Base-by-base conservation (phyloP, 2,329 filamentous ascomycete species). In the Diplodia corticola region DNA sequence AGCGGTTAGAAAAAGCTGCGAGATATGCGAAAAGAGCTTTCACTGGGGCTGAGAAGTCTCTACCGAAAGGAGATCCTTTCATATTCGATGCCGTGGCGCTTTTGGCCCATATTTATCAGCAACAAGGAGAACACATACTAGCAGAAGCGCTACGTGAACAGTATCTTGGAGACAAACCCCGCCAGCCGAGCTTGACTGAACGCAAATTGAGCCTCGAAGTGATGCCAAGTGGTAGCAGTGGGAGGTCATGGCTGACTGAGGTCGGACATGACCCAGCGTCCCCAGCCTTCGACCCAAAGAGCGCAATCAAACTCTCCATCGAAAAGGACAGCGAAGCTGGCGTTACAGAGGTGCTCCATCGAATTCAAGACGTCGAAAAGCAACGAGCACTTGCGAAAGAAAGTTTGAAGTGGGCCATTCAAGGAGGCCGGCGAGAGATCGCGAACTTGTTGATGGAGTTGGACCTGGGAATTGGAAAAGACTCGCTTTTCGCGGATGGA, bases 21-120 rank as follows among this genome's bases (percentile, higher is more conserved):
- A 50, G 30, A 20, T 65, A 50, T 17, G 64, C 64, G 10, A 65
- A 65, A 30, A 50, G 64, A 30, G 53, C 64, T 1, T 65, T 59
- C 10, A 65, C 48, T 17, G 64, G 64, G 10, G 51, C 48, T 4
- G 64, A 59, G 20, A 59, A 49, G 30, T 51, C 30, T 6, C 35
- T 65, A 2, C 37, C 35, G 5, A 60, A 60, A 17, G 54, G 30
- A 13, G 64, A 65, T 26, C 53, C 64, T 4, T 44, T 65, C 46
- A 30, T 65, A 5, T 59, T 49, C 20, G 64, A 65, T 13, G 46
- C 54, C 7, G 54, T 65, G 12, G 44, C 53, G 4, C 53, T 65
- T 24, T 20, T 65, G 10, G 46, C 54, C 12, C 64, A 65, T 30
- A 60, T 65, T 22, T 65, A 35, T n/a, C 64, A 65, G 44, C 64